A percentile compares a stretch with the other conserved stretches of the same genome.
Conservation (phyloP, 148 eudicot species). For the Fagopyrum tataricum region DNA sequence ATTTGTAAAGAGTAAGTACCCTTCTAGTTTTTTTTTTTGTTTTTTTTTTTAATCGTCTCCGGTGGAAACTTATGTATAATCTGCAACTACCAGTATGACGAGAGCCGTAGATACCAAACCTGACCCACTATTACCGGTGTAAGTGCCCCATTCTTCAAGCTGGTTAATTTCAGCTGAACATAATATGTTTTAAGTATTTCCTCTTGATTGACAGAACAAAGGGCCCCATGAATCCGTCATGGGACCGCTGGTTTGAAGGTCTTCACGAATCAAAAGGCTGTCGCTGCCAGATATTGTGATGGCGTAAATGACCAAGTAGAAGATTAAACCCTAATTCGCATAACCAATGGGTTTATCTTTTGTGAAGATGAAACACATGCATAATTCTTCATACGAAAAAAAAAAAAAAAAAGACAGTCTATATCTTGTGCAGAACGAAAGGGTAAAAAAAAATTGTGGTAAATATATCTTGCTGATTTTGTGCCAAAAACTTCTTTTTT, state of each 20-base stretch:
- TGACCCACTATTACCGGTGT: conserved; percentile 77
- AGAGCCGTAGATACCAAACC: conserved; percentile 52
- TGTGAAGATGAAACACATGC: background rate
- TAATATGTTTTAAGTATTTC: background rate
- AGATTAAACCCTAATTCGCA: background rate
- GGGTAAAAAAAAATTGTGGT: background rate
- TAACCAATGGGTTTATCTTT: background rate
- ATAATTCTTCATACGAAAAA: background rate
- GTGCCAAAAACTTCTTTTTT: too few species aligned
- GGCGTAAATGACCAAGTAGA: background rate
- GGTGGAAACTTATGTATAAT: background rate
- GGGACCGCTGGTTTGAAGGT: conserved; percentile 75
- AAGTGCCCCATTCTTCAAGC: conserved; percentile 12
- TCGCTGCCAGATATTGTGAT: conserved; percentile 47
- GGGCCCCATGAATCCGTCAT: conserved; percentile 39
- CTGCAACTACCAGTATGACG: conserved; percentile 34
- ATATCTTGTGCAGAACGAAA: background rate
- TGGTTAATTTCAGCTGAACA: background rate
- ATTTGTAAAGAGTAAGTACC: conserved; percentile 71
- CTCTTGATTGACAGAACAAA: conserved; percentile 27
- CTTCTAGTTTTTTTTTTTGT: background rate
- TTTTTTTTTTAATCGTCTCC: background rate
- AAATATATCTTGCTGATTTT: background rate
- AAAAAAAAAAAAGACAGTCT: background rate
- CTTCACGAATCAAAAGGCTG: conserved; percentile 41